phyloP scores from a whole-genome alignment of 2,329 filamentous ascomycete genomes.

The Ophiostoma australiae region DNA sequence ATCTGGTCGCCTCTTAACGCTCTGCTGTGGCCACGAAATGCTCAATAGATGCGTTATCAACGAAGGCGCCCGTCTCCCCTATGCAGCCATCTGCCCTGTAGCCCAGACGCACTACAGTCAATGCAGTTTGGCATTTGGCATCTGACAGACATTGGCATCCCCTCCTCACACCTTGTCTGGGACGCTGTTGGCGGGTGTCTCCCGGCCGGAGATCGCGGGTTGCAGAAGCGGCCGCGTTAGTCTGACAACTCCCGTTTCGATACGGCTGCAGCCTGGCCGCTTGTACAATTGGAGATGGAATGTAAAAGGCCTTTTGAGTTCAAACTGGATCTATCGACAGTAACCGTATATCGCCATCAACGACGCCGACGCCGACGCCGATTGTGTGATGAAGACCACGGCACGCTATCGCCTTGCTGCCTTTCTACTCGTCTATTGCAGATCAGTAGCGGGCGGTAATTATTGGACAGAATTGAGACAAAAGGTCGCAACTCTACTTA shows the following conservation, averaged over 20 bases:
- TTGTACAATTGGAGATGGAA: background rate
- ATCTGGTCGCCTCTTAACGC: background rate
- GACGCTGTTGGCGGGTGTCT: background rate
- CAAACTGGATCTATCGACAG: background rate
- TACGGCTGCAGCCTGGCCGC: constrained; percentile 10
- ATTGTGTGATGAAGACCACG: background rate
- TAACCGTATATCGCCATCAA: too few species aligned
- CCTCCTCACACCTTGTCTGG: background rate
- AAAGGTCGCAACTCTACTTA: background rate
- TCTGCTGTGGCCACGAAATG: background rate
- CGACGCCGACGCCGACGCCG: background rate
- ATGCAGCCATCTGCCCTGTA: background rate
- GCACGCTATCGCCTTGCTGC: background rate
- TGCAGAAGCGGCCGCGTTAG: constrained; percentile 29
- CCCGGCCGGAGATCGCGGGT: constrained; percentile 23
- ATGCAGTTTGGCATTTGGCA: background rate
- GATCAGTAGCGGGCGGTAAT: background rate
- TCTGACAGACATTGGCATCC: background rate
- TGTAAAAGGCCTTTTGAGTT: background rate
- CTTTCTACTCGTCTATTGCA: background rate
- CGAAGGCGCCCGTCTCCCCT: background rate
- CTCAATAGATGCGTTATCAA: background rate
- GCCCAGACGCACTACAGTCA: too few species aligned
- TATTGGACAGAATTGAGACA: background rate
- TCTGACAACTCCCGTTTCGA: constrained; percentile 21